These are phyloP conservation scores for Angomonas deanei DNA, from an alignment of 208 protist genomes.

Conservation along the genomic window DNA sequence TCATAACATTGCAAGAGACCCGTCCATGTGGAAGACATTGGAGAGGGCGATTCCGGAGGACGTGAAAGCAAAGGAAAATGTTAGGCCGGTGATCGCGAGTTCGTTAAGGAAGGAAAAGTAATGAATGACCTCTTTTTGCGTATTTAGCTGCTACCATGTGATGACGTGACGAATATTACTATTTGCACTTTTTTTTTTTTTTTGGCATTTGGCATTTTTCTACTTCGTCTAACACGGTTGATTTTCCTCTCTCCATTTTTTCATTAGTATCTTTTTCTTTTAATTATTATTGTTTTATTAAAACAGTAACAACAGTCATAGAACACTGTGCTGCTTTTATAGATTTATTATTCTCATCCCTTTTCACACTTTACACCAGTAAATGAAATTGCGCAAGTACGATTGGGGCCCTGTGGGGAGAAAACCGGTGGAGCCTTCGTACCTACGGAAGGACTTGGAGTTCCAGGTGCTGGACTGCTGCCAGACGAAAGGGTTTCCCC, in stretches of 20 bases:
- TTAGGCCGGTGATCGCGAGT: constrained; percentile 21
- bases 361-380: no score
- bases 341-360: no score
- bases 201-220: neutral
- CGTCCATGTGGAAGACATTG: constrained; percentile 61
- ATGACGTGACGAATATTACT: neutral
- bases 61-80: constrained; percentile 23
- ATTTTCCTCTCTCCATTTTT: neutral
- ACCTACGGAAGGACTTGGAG: constrained; percentile 54
- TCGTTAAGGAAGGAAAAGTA: constrained; percentile 13
- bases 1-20: constrained; percentile 38
- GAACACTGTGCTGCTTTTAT: no score
- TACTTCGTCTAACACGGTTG: neutral
- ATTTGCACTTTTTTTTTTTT: neutral
- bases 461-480: constrained; percentile 87
- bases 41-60: constrained; percentile 37
- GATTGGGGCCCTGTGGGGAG: constrained; percentile 36
- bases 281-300: neutral
- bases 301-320: no score
- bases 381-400: neutral
- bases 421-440: constrained; percentile 17
- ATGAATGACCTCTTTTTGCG: neutral
- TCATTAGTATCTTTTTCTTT: neutral
- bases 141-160: neutral
- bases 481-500: constrained; percentile 70